A percentile compares a stretch with the other conserved stretches of the same genome.
These are phyloP conservation scores for Pythium vanterpoolii DNA, from an alignment of 352 stramenopile species.

Conservation along the genomic window DNA sequence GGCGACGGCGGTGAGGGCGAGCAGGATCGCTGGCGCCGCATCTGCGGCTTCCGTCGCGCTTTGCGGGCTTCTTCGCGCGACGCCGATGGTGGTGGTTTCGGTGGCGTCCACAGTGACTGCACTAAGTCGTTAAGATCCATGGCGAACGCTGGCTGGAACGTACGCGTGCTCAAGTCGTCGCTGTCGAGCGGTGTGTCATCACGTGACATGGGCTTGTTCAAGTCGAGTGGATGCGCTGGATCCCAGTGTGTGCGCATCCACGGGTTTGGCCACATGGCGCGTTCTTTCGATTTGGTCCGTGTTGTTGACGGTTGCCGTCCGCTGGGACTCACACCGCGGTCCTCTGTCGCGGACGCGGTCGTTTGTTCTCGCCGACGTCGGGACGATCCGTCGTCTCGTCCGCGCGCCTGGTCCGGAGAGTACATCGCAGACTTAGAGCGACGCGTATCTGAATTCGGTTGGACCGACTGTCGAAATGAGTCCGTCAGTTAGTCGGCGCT, in stretches of 20 bases:
- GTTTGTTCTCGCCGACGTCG: background rate
- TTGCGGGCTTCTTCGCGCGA: background rate
- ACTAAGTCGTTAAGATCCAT: slow-evolving; percentile 28
- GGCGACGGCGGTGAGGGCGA: slow-evolving; percentile 4
- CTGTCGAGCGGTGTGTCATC: background rate
- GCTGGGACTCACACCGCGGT: background rate
- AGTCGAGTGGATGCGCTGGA: slow-evolving; percentile 20
- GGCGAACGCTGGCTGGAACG: slow-evolving; percentile 19
- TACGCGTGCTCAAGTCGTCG: background rate
- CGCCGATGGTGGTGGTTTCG: background rate
- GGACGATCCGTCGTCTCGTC: background rate
- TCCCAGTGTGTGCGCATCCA: slow-evolving; percentile 21
- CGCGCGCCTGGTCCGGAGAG: background rate
- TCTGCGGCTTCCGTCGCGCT: background rate
- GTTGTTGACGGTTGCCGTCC: background rate
- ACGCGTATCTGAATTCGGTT: background rate
- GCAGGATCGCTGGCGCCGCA: slow-evolving; percentile 8
- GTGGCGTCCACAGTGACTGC: slow-evolving; percentile 21
- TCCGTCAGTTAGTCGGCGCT: too few species aligned
- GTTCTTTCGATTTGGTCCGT: background rate
- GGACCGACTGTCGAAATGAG: too few species aligned
- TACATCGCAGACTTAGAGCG: too few species aligned
- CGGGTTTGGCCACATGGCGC: slow-evolving; percentile 22
- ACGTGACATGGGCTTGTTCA: slow-evolving; percentile 18
- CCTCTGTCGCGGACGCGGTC: background rate